Evolutionary conservation across 2,329 filamentous ascomycete species (phyloP).

Genomic region (Phialocephala sp.): DNA sequence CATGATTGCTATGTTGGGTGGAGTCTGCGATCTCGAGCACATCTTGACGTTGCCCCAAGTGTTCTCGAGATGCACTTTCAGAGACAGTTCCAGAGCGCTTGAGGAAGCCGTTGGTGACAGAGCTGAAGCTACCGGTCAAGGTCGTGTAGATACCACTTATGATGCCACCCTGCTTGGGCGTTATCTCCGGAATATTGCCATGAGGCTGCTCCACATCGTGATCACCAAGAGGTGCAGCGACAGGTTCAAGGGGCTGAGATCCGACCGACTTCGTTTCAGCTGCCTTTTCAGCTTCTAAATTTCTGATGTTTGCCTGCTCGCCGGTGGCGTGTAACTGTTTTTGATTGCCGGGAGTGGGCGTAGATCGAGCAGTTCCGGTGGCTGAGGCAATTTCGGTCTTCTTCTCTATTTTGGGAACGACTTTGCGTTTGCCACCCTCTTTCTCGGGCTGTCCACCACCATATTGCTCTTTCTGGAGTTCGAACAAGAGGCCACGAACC

Average conservation of each 20-base stretch:
- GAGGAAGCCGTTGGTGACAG: neutral
- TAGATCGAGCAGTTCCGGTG: neutral
- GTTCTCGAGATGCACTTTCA: neutral
- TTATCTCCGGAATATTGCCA: neutral
- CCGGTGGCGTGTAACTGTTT: neutral
- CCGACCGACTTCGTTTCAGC: too few relatives aligned
- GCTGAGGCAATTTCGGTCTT: neutral
- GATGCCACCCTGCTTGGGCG: neutral
- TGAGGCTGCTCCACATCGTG: neutral
- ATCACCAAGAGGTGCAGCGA: neutral
- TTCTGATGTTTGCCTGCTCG: neutral
- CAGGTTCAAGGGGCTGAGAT: neutral
- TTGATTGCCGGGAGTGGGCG: neutral
- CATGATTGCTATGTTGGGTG: neutral
- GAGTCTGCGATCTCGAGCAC: neutral
- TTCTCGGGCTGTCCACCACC: constrained; percentile 15
- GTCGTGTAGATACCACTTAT: neutral
- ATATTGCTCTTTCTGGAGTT: constrained; percentile 62
- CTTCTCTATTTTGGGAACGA: neutral
- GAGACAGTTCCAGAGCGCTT: neutral
- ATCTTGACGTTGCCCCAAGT: neutral
- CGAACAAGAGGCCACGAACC: constrained; percentile 70
- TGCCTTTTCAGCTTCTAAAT: neutral
- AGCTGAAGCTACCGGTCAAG: neutral
- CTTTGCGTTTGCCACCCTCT: constrained; percentile 12